phyloP scores from a whole-genome alignment of 768 basidiomycete genomes.

The Tylopilus intermedius region DNA sequence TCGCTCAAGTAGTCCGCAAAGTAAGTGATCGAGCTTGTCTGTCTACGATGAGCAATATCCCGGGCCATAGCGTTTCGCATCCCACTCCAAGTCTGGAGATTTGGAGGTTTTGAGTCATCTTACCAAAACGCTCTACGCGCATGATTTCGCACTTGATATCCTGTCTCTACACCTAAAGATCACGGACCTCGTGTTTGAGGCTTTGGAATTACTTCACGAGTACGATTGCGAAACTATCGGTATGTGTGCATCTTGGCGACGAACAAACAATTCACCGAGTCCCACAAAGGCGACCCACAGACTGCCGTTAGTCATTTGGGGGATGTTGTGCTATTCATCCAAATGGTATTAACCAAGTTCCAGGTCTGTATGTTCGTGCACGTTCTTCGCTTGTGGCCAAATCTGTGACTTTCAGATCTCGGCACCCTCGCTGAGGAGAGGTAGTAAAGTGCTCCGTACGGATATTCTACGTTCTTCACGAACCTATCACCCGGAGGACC shows the following conservation, averaged over 20 bases:
- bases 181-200: constrained; percentile 59
- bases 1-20: constrained; percentile 53
- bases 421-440: constrained; percentile 41
- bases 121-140: constrained; percentile 59
- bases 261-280: background rate
- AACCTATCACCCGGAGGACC: constrained; percentile 36
- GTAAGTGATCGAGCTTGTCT: constrained; percentile 34
- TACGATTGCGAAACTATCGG: constrained; percentile 82
- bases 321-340: constrained; percentile 71
- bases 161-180: constrained; percentile 62
- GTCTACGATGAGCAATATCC: background rate
- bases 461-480: constrained; percentile 49
- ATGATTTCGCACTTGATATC: constrained; percentile 60
- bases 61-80: constrained; percentile 50
- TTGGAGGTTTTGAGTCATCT: constrained; percentile 65
- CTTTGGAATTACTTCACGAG: constrained; percentile 57
- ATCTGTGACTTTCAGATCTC: constrained; percentile 41
- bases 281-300: constrained; percentile 68
- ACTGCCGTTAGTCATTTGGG: constrained; percentile 75
- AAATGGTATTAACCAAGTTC: constrained; percentile 60
- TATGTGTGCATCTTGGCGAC: constrained; percentile 31
- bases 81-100: constrained; percentile 49
- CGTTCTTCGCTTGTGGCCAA: background rate
- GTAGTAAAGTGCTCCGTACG: constrained; percentile 42
- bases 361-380: constrained; percentile 39